Percentiles rank a stretch among this genome's conserved stretches.
phyloP scores from a whole-genome alignment of 2,329 filamentous ascomycete species.

The Scedosporium aurantiacum region DNA sequence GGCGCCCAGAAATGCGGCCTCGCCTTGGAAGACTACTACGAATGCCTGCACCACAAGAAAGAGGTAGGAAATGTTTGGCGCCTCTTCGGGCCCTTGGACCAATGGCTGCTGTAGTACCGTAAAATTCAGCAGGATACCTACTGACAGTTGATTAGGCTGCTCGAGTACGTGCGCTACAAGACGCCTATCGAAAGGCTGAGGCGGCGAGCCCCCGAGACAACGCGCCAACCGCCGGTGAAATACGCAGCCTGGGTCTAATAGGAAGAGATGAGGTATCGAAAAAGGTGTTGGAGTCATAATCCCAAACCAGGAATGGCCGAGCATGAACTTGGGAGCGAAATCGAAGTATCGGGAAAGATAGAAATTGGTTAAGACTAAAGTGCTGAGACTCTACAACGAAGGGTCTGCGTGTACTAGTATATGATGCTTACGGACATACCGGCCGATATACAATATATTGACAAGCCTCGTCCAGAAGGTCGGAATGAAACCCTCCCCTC shows the following conservation, averaged over 20 bases:
- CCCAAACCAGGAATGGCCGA: conserved; percentile 1
- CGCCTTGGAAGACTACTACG: conserved; percentile 91
- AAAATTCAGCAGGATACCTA: background rate
- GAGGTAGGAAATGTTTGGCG: conserved; percentile 54
- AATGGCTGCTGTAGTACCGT: no score
- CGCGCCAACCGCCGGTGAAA: conserved; percentile 72
- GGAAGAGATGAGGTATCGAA: conserved; percentile 74
- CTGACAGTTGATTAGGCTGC: conserved; percentile 46
- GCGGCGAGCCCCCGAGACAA: conserved; percentile 66
- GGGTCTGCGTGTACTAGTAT: background rate
- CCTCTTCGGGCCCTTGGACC: no score
- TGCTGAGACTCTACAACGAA: background rate
- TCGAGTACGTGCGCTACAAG: conserved; percentile 67
- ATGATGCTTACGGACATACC: background rate
- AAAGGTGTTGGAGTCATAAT: conserved; percentile 35
- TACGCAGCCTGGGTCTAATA: conserved; percentile 75
- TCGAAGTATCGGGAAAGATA: background rate
- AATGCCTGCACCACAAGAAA: conserved; percentile 97
- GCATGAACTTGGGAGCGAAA: background rate
- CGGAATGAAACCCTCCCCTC: no score
- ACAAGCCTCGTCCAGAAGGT: background rate
- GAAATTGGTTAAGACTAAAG: no score
- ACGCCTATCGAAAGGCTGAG: conserved; percentile 73
- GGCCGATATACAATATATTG: background rate
- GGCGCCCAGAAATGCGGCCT: conserved; percentile 82